These are phyloP conservation scores for Eragrostis nindensis DNA, from an alignment of 176 grass and related monocot species.

Conservation along the genomic window DNA sequence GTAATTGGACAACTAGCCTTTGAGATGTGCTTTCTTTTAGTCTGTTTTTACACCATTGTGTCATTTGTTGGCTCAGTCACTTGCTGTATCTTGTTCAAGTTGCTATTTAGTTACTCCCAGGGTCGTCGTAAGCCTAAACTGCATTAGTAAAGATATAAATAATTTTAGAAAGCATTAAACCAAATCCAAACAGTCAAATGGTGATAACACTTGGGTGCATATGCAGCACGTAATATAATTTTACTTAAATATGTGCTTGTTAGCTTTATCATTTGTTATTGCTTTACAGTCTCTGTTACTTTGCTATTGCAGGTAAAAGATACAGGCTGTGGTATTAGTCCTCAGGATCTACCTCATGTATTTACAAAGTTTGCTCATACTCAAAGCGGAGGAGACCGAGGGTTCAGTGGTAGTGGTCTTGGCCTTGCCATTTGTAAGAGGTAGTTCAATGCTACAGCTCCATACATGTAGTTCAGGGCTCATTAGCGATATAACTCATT, in stretches of 20 bases:
- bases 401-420: constrained; percentile 79
- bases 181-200: background rate
- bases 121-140: background rate
- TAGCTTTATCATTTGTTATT: background rate
- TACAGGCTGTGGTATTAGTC: constrained; percentile 93
- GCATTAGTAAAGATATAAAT: background rate
- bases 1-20: background rate
- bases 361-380: constrained; percentile 91
- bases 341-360: constrained; percentile 82
- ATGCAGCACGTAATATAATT: background rate
- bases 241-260: constrained; percentile 11
- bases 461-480: background rate
- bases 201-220: background rate
- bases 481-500: background rate
- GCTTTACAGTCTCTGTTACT: constrained; percentile 38
- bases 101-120: background rate
- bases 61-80: constrained; percentile 7
- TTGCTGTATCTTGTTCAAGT: constrained; percentile 1
- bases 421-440: constrained; percentile 85
- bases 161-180: background rate
- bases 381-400: constrained; percentile 58
- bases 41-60: background rate
- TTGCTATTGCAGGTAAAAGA: constrained; percentile 72
- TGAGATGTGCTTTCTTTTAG: background rate
- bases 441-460: constrained; percentile 30